Base-by-base conservation (phyloP, 1,284 basidiomycete species). In the Kwoniella shivajii region DNA sequence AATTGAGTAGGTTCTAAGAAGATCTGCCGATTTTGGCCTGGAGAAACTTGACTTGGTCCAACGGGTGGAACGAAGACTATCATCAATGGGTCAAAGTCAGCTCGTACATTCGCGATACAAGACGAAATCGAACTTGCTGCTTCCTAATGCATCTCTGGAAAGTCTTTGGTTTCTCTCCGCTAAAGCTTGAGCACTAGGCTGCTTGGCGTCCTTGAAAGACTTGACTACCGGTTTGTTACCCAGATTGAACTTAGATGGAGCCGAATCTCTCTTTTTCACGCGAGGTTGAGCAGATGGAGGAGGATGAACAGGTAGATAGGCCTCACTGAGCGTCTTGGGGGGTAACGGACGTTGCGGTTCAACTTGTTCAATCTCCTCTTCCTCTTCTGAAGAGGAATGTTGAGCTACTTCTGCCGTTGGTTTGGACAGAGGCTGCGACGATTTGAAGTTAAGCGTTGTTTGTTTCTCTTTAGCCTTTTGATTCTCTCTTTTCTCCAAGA, bases 401-500 rank as follows among this genome's bases (percentile, higher is more conserved):
- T 4, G 16, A 24, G 4, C 14, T 2, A 31, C 38, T 20, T 14
- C 29, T 24, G 29, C 16, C 1, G 31, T 16, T 14, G 14, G 4
- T 20, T 26, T 26, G 9, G 20, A 13, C 14, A 22, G 26, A 13
- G 9, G 16, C 2, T 20, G n/a, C 22, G n/a, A 2, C 26, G 45
- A 31, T 30, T 29, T 36, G 29, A 43, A 41, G 24, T 36, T 22
- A 16, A 38, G 9, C 24, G 7, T 29, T 9, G 56, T 41, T 22
- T 50, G 45, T 31, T n/a, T 36, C 9, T 45, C 33, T 18, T 50
- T 31, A 24, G 34, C 47, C 29, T 39, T 52, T 22, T 34, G 22
- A 31, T 44, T 57, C 20, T 33, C 18, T 9, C 46, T 43, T 38
- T 47, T 57, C 30, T 58, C 50, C 14, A 29, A 10, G 6, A 58